Evolutionary conservation across 352 stramenopile genomes (phyloP), one percentile per base, ranked within the genome.

Genomic region (Pythium phragmiticola): DNA sequence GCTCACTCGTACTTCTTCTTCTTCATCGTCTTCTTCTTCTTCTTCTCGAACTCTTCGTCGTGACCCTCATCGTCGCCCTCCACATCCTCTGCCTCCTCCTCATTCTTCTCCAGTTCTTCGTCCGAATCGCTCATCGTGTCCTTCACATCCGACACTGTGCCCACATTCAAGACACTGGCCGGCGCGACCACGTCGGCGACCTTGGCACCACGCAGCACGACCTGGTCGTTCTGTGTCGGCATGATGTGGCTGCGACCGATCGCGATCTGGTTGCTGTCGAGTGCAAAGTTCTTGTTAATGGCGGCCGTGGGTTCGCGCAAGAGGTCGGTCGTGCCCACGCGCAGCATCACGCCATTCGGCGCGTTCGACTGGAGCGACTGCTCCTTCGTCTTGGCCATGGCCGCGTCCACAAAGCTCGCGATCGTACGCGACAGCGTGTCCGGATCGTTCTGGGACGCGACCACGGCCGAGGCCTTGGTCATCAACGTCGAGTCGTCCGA

Each of bases 391-490:
- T 68, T 49, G 6, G 63, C 37, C 11, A 41, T 45, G 17, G 47
- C 53, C 2, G 66, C 50, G 46, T 74, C 56, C 8, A 77, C 55
- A 49, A 77, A 68, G 39, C 65, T 34, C 13, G 52, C 45, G 37
- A 77, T 75, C 59, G 51, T 45, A 11, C 53, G 46, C 28, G 48
- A 19, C 5, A 69, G 53, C 19, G 43, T 14, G n/a, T 57, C 21
- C 2, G 47, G n/a, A 19, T 77, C 59, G 16, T 56, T 64, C 65
- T 73, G 75, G 55, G 71, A 30, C 0, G 68, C 57, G 3, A 78
- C 68, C 2, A 75, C 67, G 6, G 71, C 60, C 37, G 68, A 73
- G 1, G 68, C 71, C 71, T 78, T 75, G 43, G 50, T 78, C 71
- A 78, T 75, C 26, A 73, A 30, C 43, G 65, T 60, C 0, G 59